Conservation (phyloP, 164 flowering plant species). For the Macadamia tetraphylla region DNA sequence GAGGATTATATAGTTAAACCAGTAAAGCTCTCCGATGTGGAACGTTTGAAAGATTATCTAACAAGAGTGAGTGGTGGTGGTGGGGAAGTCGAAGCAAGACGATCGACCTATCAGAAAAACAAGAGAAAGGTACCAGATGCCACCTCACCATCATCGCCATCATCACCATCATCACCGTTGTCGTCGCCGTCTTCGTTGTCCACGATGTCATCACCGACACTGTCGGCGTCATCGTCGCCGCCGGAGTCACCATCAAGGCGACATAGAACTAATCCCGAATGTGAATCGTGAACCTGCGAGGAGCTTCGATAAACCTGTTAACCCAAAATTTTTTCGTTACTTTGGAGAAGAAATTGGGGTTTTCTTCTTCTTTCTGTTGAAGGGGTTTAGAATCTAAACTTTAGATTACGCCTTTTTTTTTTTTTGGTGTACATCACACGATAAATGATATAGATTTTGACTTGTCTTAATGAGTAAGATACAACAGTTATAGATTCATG, state of each 20-base stretch:
- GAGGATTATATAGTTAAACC: conserved; percentile 72
- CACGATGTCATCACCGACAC: neutral
- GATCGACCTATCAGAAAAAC: neutral
- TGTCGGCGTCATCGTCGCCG: neutral
- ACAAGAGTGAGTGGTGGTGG: conserved; percentile 16
- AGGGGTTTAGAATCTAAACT: too few relatives aligned
- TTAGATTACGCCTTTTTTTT: too few relatives aligned
- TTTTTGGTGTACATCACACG: too few relatives aligned
- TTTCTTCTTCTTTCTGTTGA: too few relatives aligned
- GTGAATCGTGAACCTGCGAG: too few relatives aligned
- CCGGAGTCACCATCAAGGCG: neutral
- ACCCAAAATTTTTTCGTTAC: too few relatives aligned
- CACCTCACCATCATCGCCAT: neutral
- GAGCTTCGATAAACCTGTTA: too few relatives aligned
- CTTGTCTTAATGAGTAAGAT: too few relatives aligned
- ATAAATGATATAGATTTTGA: too few relatives aligned
- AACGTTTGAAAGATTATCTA: conserved; percentile 44
- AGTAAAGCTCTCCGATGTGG: conserved; percentile 54
- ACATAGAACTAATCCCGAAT: neutral
- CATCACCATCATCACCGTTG: neutral
- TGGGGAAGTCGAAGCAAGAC: conserved; percentile 6
- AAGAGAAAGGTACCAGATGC: neutral
- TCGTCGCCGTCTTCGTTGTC: neutral
- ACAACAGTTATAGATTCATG: too few relatives aligned
- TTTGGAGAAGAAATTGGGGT: too few relatives aligned